Evolutionary conservation across 257 asterid genomes (phyloP).

Genomic region (Primulina tabacum): DNA sequence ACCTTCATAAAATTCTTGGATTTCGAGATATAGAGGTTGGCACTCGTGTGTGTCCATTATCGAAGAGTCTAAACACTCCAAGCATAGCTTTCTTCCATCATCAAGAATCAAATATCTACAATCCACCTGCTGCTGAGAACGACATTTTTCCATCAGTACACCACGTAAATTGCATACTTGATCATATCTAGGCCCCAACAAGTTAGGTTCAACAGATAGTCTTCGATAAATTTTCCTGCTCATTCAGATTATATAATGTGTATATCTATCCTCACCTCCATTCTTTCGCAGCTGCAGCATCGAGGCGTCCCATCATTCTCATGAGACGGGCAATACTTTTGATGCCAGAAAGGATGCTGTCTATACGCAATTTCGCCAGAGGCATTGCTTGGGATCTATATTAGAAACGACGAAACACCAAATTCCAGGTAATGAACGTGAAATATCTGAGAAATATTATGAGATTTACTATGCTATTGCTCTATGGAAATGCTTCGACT

Average conservation of each 20-base stretch:
- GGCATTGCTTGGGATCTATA: constrained; percentile 65
- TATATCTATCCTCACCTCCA: constrained; percentile 59
- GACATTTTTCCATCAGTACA: constrained; percentile 17
- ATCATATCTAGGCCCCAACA: neutral
- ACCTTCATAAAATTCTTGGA: constrained; percentile 93
- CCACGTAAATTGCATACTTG: neutral
- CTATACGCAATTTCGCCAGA: constrained; percentile 73
- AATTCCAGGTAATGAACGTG: neutral
- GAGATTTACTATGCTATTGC: neutral
- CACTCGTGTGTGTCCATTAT: constrained; percentile 97
- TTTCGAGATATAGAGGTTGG: constrained; percentile 90
- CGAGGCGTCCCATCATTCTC: constrained; percentile 82
- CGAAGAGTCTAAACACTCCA: constrained; percentile 94
- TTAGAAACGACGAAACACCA: neutral
- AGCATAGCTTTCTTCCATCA: constrained; percentile 87
- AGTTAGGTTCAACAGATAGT: neutral
- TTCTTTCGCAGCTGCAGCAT: constrained; percentile 90
- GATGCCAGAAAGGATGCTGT: constrained; percentile 83
- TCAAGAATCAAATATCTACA: constrained; percentile 71
- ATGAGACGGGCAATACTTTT: constrained; percentile 87
- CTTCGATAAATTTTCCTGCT: neutral
- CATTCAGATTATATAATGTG: neutral
- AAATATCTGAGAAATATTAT: neutral
- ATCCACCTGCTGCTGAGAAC: constrained; percentile 62
- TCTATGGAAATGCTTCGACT: neutral